Percentiles rank a stretch among this genome's conserved stretches.
phyloP scores from a whole-genome alignment of 1,284 basidiomycete species.

The Cutaneotrichosporon arboriforme region DNA sequence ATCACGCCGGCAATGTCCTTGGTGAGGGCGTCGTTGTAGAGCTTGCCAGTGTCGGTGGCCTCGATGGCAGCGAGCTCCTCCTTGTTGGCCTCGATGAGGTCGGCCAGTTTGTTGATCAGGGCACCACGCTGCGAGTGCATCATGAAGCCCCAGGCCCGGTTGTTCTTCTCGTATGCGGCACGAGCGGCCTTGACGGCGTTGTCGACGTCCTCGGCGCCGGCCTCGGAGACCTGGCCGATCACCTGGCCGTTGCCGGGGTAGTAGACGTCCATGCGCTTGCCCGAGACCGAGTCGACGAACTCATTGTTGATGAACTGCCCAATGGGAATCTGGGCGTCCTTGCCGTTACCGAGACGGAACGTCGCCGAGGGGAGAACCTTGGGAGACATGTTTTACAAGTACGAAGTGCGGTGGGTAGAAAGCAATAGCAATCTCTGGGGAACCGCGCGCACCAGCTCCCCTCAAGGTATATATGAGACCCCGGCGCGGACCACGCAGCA shows the following conservation, averaged over 20 bases:
- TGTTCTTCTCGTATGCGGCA: constrained; percentile 62
- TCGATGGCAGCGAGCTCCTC: constrained; percentile 66
- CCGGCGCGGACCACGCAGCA: too few relatives aligned
- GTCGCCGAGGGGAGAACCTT: constrained; percentile 2
- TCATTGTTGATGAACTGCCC: constrained; percentile 34
- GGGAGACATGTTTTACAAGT: background rate
- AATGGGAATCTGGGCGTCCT: constrained; percentile 10
- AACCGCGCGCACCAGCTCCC: too few relatives aligned
- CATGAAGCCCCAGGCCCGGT: constrained; percentile 64
- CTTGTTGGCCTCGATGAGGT: constrained; percentile 78
- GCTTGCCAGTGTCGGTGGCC: constrained; percentile 75
- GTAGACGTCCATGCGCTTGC: constrained; percentile 28
- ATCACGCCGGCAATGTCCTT: constrained; percentile 78
- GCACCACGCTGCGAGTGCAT: constrained; percentile 60
- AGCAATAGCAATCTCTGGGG: too few relatives aligned
- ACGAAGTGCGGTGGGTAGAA: too few relatives aligned
- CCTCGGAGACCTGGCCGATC: constrained; percentile 33
- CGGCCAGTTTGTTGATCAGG: constrained; percentile 75
- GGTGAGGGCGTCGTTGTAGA: constrained; percentile 67
- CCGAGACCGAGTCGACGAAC: constrained; percentile 25
- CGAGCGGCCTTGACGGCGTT: constrained; percentile 76
- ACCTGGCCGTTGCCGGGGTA: constrained; percentile 55
- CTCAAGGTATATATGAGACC: too few relatives aligned
- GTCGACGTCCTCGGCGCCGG: constrained; percentile 63
- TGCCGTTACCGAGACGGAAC: constrained; percentile 20